Base-by-base conservation (phyloP, 495 filamentous ascomycete genomes). In the Aspergillus cristatus region DNA sequence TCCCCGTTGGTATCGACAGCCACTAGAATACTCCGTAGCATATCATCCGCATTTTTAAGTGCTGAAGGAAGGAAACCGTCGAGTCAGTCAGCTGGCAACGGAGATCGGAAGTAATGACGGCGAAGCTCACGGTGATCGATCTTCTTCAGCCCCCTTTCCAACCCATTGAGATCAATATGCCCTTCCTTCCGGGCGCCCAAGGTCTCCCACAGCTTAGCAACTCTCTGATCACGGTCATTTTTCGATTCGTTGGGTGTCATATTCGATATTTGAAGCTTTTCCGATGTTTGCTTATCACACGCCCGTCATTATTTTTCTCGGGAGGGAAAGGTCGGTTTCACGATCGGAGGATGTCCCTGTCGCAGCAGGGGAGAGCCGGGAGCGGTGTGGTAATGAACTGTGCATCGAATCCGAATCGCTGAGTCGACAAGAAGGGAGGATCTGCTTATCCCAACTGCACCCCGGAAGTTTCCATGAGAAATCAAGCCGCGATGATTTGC, bases 21-120 rank as follows among this genome's bases (percentile, higher is more conserved):
- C 39, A 75, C 70, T 38, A 95, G 67, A 33, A 98, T 82, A 45
- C 78, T 78, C 46, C 72, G 71, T 37, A 98, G 72, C 67, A 97
- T 76, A n/a, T 73, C 62, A 58, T 91, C 85, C 49, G 91, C 91
- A 68, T 94, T 86, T 69, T 96, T 93, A 46, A 98, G 69, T 41
- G 91, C 89, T 95, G 55, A 22, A 36, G 17, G 36, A 34, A 32
- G 30, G 38, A 43, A 49, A 45, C 35, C 38, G 43, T 32, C 30
- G 41, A 30, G 51, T 59, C 50, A 60, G 59, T 54, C 43, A 47
- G 42, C 40, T 45, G 46, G 46, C 54, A 59, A 40, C n/a, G n/a
- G 46, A 40, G 43, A 58, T 16, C 16, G n/a, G n/a, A 26, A 42
- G 41, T 52, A 48, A 50, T 40, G 20, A 28, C 11, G 15, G 38